Percentiles rank a stretch among this genome's conserved stretches.
phyloP scores from a whole-genome alignment of 148 eudicot genomes.

The Rhododendron griersonianum region DNA sequence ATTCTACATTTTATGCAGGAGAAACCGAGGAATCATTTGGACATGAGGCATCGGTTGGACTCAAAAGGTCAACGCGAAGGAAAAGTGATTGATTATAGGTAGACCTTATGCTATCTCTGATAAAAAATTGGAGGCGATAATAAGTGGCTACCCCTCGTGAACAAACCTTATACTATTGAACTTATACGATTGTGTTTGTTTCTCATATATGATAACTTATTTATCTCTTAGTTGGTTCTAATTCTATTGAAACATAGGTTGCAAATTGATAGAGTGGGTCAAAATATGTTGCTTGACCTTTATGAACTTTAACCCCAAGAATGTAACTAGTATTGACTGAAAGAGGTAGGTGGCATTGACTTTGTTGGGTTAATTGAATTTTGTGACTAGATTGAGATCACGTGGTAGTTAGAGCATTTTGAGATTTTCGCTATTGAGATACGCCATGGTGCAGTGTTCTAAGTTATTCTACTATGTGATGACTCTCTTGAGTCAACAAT shows the following conservation, averaged over 20 bases:
- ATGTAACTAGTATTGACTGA: not conserved
- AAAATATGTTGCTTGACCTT: not conserved
- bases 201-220: not conserved
- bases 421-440: not conserved
- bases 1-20: conserved; percentile 41
- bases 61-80: conserved; percentile 96
- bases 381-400: not conserved
- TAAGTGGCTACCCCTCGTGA: not conserved
- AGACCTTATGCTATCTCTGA: conserved; percentile 12
- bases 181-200: not conserved
- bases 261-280: not conserved
- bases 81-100: conserved; percentile 97
- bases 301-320: not conserved
- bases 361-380: not conserved
- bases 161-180: not conserved
- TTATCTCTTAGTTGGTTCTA: not conserved
- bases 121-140: not conserved
- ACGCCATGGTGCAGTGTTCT: not conserved
- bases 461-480: not conserved
- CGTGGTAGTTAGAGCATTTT: not conserved
- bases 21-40: conserved; percentile 92
- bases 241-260: not conserved
- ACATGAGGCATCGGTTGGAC: conserved; percentile 91
- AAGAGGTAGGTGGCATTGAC: not conserved
- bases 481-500: not conserved